These are phyloP conservation scores for Linum usitatissimum DNA, from an alignment of 345 rosid genomes.

Conservation along the genomic window DNA sequence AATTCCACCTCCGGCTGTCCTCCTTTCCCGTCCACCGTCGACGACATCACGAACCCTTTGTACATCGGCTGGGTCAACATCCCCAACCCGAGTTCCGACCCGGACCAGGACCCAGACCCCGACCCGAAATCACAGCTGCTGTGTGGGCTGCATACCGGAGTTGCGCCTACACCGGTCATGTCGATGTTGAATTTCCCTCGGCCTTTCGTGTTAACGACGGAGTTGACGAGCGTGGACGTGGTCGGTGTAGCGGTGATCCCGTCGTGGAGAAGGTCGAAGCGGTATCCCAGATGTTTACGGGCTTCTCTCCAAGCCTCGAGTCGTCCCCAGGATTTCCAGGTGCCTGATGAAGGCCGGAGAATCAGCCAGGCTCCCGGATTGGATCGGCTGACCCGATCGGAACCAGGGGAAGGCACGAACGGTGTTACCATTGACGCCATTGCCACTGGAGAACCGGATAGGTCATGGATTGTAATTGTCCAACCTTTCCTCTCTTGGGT, in stretches of 20 bases:
- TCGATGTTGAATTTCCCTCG: conserved; percentile 83
- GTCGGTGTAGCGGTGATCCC: conserved; percentile 25
- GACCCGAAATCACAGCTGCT: conserved; percentile 82
- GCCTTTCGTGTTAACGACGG: conserved; percentile 42
- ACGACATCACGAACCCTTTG: conserved; percentile 83
- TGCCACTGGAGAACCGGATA: conserved; percentile 93
- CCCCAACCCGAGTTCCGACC: conserved; percentile 47
- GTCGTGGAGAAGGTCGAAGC: conserved; percentile 71
- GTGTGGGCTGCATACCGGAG: conserved; percentile 63
- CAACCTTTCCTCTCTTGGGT: conserved; percentile 82
- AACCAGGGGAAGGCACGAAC: conserved; percentile 80
- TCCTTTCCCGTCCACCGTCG: conserved; percentile 56
- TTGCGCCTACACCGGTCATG: conserved; percentile 36
- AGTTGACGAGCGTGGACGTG: conserved; percentile 24
- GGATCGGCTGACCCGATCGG: conserved; percentile 64
- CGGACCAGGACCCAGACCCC: conserved; percentile 62
- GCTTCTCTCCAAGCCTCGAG: conserved; percentile 84
- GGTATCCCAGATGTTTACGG: conserved; percentile 54
- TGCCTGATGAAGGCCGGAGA: conserved; percentile 62
- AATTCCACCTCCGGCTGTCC: conserved; percentile 72
- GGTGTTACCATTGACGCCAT: conserved; percentile 99
- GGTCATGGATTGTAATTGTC: conserved; percentile 86
- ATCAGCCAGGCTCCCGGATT: conserved; percentile 96
- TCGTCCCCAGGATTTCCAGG: conserved; percentile 97
- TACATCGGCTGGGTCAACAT: conserved; percentile 16